A percentile compares a stretch with the other conserved stretches of the same genome.
phyloP scores from a whole-genome alignment of 257 asterid species.

The Osmanthus fragrans region DNA sequence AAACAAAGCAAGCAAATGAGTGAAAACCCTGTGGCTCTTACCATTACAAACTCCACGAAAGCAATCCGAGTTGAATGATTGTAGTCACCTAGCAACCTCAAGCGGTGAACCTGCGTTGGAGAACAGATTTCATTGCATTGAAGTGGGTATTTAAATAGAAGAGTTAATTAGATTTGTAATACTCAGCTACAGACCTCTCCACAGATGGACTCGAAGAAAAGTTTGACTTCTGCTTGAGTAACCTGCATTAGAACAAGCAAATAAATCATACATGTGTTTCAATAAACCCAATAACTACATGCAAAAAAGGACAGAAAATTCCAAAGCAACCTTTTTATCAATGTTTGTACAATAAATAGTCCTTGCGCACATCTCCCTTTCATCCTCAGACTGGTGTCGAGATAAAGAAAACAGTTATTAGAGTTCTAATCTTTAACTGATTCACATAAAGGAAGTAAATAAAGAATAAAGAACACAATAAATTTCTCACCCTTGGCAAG shows the following conservation, averaged over 20 bases:
- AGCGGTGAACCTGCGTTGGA: slow-evolving; percentile 77
- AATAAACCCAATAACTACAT: background rate
- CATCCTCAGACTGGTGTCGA: slow-evolving; percentile 68
- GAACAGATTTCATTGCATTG: slow-evolving; percentile 28
- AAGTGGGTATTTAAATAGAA: slow-evolving; percentile 23
- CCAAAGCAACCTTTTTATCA: slow-evolving; percentile 60
- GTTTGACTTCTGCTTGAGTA: slow-evolving; percentile 71
- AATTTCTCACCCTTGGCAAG: slow-evolving; percentile 61
- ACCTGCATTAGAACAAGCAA: slow-evolving; percentile 44
- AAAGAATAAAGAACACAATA: slow-evolving; percentile 3
- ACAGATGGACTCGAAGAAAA: slow-evolving; percentile 67
- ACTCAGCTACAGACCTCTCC: slow-evolving; percentile 62
- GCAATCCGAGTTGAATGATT: slow-evolving; percentile 95
- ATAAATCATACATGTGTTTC: slow-evolving; percentile 11
- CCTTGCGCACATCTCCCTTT: slow-evolving; percentile 89
- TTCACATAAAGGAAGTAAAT: background rate
- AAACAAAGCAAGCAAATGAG: slow-evolving; percentile 15
- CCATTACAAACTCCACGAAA: slow-evolving; percentile 97
- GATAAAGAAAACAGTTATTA: slow-evolving; percentile 15
- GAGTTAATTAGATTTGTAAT: slow-evolving; percentile 13
- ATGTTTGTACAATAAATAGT: slow-evolving; percentile 82
- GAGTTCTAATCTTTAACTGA: slow-evolving; percentile 7
- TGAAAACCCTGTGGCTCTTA: slow-evolving; percentile 38
- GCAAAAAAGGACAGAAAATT: slow-evolving; percentile 2
- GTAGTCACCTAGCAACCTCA: slow-evolving; percentile 97